Percentiles rank a stretch among this genome's conserved stretches.
Evolutionary conservation across 2,329 filamentous ascomycete species (phyloP).

Genomic region (Nigrograna mackinnonii): DNA sequence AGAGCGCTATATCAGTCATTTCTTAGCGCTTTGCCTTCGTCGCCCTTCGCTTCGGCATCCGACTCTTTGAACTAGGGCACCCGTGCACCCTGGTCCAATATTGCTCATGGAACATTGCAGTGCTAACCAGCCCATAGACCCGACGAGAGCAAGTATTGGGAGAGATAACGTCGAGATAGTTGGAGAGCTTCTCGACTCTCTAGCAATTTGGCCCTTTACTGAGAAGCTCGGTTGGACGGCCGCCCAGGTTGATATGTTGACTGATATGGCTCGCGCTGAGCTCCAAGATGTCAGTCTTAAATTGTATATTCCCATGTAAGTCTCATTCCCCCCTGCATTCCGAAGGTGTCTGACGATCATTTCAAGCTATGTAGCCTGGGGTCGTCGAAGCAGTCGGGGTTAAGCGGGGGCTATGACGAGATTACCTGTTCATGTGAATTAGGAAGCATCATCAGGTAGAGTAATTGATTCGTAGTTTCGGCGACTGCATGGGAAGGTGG

Average conservation of each 20-base stretch:
- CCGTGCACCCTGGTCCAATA: no score
- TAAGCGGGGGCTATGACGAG: no score
- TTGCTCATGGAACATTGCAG: neutral
- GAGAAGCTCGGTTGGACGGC: constrained; percentile 32
- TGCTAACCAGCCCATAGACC: constrained; percentile 25
- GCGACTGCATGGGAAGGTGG: no score
- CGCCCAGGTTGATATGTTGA: constrained; percentile 32
- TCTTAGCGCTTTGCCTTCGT: no score
- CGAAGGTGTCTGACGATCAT: constrained; percentile 12
- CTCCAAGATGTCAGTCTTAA: constrained; percentile 30
- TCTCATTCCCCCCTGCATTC: neutral
- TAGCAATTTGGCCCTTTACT: constrained; percentile 41
- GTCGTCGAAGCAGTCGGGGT: constrained; percentile 26
- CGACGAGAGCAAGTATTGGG: constrained; percentile 30
- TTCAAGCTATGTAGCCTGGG: constrained; percentile 34
- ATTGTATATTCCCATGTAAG: constrained; percentile 42
- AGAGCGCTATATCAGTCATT: no score
- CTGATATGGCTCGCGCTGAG: constrained; percentile 29
- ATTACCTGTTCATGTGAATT: no score
- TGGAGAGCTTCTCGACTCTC: constrained; percentile 39
- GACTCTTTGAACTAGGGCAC: no score
- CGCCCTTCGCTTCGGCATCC: no score
- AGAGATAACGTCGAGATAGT: constrained; percentile 30
- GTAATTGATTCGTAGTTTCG: no score
- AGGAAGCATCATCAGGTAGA: no score